Percentiles rank a stretch among this genome's conserved stretches.
Evolutionary conservation across 2,329 filamentous ascomycete genomes (phyloP).

Genomic region (Aspergillus ustus): DNA sequence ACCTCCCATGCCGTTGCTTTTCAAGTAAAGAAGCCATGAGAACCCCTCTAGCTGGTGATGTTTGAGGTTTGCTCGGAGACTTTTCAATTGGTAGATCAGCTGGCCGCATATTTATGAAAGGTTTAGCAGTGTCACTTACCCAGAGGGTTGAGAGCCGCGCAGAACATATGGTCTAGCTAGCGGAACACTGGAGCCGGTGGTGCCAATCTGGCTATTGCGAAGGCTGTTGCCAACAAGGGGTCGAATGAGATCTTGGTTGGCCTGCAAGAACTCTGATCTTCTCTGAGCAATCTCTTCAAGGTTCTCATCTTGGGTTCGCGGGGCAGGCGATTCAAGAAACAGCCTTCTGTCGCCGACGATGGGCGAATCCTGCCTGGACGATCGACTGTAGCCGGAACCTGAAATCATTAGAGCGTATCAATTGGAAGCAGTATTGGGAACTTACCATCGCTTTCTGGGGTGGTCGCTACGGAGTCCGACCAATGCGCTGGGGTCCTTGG

Average conservation of each 20-base stretch:
- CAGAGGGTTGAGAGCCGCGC: not conserved
- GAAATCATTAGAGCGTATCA: not conserved
- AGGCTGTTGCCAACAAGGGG: not conserved
- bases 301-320: not conserved
- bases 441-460: not conserved
- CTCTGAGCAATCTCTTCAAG: not conserved
- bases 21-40: constrained; percentile 52
- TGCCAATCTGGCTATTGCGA: not conserved
- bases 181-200: not conserved
- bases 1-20: constrained; percentile 32
- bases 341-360: not conserved
- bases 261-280: not conserved
- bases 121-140: not conserved
- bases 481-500: not conserved
- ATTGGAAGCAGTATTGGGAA: not conserved
- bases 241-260: not conserved
- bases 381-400: not conserved
- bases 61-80: constrained; percentile 55
- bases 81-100: not conserved
- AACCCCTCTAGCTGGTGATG: constrained; percentile 57
- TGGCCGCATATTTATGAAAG: not conserved
- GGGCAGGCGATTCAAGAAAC: not conserved
- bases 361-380: not conserved
- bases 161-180: not conserved
- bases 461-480: not conserved